Evolutionary conservation across 768 basidiomycete genomes (phyloP).

Genomic region (Pholiota microspora): DNA sequence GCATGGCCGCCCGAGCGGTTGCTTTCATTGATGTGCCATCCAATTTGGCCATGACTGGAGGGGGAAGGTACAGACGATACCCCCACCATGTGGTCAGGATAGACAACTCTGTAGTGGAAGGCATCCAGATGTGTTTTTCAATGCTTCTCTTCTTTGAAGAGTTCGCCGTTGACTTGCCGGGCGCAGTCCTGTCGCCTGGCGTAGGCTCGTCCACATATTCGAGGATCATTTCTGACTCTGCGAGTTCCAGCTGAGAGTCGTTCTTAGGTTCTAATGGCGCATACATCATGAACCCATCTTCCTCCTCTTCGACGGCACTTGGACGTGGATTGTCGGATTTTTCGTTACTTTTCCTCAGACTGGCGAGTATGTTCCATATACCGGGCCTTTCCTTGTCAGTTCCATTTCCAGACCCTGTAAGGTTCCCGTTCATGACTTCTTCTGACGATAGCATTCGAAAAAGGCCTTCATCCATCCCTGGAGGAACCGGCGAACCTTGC

Average conservation of each 20-base stretch:
- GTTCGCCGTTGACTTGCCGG: constrained; percentile 6
- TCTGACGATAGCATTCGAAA: constrained; percentile 55
- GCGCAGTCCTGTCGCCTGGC: background rate
- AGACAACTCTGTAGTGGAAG: constrained; percentile 71
- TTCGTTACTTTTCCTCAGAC: constrained; percentile 29
- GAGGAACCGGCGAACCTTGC: constrained; percentile 35
- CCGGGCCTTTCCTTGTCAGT: constrained; percentile 34
- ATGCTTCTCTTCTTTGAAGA: constrained; percentile 13
- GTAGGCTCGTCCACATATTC: constrained; percentile 40
- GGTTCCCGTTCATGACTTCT: constrained; percentile 57
- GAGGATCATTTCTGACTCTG: constrained; percentile 55
- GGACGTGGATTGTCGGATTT: constrained; percentile 17
- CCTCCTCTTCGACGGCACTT: constrained; percentile 36
- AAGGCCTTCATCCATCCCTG: constrained; percentile 45
- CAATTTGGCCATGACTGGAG: constrained; percentile 66
- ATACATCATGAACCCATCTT: constrained; percentile 73
- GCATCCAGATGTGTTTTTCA: constrained; percentile 57
- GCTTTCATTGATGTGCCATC: constrained; percentile 63
- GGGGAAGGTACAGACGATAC: constrained; percentile 74
- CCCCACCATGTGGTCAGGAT: constrained; percentile 81
- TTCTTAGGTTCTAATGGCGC: constrained; percentile 62
- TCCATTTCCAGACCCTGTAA: background rate
- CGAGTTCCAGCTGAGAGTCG: constrained; percentile 67
- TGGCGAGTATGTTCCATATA: constrained; percentile 61
- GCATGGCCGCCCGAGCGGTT: constrained; percentile 70